Conservation (phyloP, 129 eudicot genomes). For the Helichrysum umbraculigerum region DNA sequence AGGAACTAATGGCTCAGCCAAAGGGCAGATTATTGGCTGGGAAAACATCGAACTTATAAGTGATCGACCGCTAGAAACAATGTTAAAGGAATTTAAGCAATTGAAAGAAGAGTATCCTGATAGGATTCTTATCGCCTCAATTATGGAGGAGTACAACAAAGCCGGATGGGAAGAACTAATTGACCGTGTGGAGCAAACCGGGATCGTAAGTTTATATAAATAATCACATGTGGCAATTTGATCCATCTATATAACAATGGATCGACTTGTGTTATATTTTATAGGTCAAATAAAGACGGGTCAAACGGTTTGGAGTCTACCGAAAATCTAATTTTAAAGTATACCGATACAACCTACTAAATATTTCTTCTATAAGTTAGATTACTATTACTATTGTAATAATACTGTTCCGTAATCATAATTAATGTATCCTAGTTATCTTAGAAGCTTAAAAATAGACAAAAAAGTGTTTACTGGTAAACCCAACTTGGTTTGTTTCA, state of each 20-base stretch:
- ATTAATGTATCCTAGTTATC: neutral
- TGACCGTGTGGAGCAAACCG: constrained; percentile 92
- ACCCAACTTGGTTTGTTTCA: neutral
- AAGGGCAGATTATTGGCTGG: constrained; percentile 94
- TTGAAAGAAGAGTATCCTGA: constrained; percentile 94
- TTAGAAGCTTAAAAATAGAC: neutral
- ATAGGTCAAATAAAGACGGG: neutral
- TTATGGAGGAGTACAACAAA: constrained; percentile 96
- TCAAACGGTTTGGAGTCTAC: neutral
- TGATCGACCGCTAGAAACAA: constrained; percentile 91
- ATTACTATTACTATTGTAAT: neutral
- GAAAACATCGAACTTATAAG: constrained; percentile 93
- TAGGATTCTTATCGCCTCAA: constrained; percentile 91
- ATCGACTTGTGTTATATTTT: neutral
- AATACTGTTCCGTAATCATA: neutral
- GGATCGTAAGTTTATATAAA: constrained; percentile 59
- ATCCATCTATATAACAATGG: neutral
- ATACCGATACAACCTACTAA: neutral
- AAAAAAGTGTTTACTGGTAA: neutral
- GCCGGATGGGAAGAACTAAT: constrained; percentile 97
- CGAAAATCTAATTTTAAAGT: neutral
- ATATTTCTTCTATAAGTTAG: neutral
- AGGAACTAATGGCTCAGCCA: constrained; percentile 86
- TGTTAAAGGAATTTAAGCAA: constrained; percentile 85
- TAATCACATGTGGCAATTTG: constrained; percentile 3